Conservation (phyloP, 108 stramenopile species). For the Aureococcus anophagefferens region DNA sequence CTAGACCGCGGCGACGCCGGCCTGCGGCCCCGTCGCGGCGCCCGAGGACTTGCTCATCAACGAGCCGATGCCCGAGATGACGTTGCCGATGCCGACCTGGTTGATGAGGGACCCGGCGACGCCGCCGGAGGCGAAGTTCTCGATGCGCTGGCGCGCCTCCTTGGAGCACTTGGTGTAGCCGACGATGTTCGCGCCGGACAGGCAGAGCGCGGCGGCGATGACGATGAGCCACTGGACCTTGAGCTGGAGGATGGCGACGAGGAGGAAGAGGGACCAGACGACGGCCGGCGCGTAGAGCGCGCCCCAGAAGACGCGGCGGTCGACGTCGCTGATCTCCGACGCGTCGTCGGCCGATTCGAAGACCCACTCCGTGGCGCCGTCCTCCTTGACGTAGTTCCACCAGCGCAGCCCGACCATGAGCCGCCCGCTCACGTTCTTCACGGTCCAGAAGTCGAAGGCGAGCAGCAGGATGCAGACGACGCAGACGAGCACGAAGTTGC, state of each 20-base stretch:
- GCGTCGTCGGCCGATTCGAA: constrained; percentile 61
- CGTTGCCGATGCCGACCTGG: too few relatives aligned
- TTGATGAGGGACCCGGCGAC: too few relatives aligned
- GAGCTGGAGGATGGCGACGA: constrained; percentile 63
- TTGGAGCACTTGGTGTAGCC: constrained; percentile 87
- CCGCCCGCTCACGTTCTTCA: constrained; percentile 78
- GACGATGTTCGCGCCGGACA: constrained; percentile 77
- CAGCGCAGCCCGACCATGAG: constrained; percentile 85
- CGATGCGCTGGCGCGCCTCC: constrained; percentile 65
- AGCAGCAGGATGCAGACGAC: constrained; percentile 79
- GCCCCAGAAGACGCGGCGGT: constrained; percentile 80
- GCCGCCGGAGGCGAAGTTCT: constrained; percentile 37
- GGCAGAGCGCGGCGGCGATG: constrained; percentile 59
- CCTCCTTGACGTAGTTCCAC: constrained; percentile 81
- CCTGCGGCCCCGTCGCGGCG: too few relatives aligned
- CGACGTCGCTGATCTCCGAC: constrained; percentile 50
- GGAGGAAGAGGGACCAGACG: constrained; percentile 61
- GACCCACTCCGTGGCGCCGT: constrained; percentile 71
- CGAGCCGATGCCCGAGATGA: neutral
- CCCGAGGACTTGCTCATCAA: neutral
- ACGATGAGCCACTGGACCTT: constrained; percentile 78
- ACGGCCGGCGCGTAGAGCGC: constrained; percentile 74
- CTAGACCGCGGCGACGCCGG: too few relatives aligned
- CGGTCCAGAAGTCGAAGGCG: constrained; percentile 94
- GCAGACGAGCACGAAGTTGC: constrained; percentile 72